Percentiles rank a stretch among this genome's conserved stretches.
Evolutionary conservation across 805 yeast species (phyloP).

Genomic region (Candida ipomoeae): DNA sequence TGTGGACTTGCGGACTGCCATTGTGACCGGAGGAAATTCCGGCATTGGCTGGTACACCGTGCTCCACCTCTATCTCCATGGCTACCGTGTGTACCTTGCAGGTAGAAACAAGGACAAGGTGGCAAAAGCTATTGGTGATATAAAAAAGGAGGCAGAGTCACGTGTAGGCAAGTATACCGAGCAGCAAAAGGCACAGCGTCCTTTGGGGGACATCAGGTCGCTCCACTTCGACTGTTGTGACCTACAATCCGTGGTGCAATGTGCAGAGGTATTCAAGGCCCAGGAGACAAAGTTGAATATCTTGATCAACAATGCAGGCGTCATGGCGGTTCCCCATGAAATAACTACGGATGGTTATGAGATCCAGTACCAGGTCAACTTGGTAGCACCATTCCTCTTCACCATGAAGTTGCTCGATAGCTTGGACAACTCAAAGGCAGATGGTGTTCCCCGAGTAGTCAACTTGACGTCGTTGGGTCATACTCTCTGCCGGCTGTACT

Average conservation of each 20-base stretch:
- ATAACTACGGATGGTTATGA: slow-evolving; percentile 36
- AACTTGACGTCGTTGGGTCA: slow-evolving; percentile 34
- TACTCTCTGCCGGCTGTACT: slow-evolving; percentile 20
- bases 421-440: slow-evolving; percentile 18
- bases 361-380: slow-evolving; percentile 40
- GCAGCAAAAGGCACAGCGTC: slow-evolving; percentile 24
- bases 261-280: slow-evolving; percentile 21
- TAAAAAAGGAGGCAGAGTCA: slow-evolving; percentile 28
- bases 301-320: slow-evolving; percentile 39
- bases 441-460: slow-evolving; percentile 27
- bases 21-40: slow-evolving; percentile 38
- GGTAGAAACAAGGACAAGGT: slow-evolving; percentile 34
- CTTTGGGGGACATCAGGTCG: slow-evolving; percentile 11
- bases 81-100: slow-evolving; percentile 33
- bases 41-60: slow-evolving; percentile 42
- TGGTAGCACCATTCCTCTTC: slow-evolving; percentile 32
- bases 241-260: slow-evolving; percentile 12
- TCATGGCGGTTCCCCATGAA: slow-evolving; percentile 38
- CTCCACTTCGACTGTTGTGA: slow-evolving; percentile 18
- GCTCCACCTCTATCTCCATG: slow-evolving; percentile 38
- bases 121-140: slow-evolving; percentile 29
- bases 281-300: slow-evolving; percentile 29
- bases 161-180: slow-evolving; percentile 23
- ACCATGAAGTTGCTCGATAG: slow-evolving; percentile 27
- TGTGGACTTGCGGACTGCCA: slow-evolving; percentile 25